Evolutionary conservation across 1,284 basidiomycete species (phyloP), one percentile per base, ranked within the genome.

Genomic region (Schizophyllum commune): DNA sequence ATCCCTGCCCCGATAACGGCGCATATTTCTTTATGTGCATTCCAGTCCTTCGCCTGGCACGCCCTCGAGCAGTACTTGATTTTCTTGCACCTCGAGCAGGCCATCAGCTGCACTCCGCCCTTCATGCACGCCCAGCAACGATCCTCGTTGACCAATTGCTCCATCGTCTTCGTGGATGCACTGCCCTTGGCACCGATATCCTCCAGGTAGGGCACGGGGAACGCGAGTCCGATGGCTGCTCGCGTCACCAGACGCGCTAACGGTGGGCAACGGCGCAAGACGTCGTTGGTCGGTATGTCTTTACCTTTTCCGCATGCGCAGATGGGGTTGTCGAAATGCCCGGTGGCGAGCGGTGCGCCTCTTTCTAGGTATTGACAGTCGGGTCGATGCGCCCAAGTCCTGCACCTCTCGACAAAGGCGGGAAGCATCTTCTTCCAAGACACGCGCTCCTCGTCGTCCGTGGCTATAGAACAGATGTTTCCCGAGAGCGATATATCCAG

Each of bases 271-370:
- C 60, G 55, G n/a, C 63, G 32, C 15, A 69, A 65, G 47, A 68
- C 66, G 2, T 32, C 54, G 64, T 75, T 71, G 1, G 64, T 67
- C 1, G 67, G 70, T 3, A 72, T 67, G 55, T 73, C 71, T 56
- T 73, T 72, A 1, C 76, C 76, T 52, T 65, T 57, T 11, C 76
- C 76, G 59, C 76, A 78, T 32, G 67, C 68, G 56, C 76, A 78
- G 11, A 78, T 53, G 1, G 74, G 72, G 52, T 65, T 47, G 9
- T 47, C 39, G 39, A 17, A 11, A 8, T 13, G 66, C 47, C 68
- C 67, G 5, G 65, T 59, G 1, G 71, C 62, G 9, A 74, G 65
- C 1, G 75, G 75, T 17, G 74, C 63, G 0, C 63, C 66, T 22
- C 57, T 52, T 2, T 60, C 11, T 1, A 57, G 55, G 64, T 76